Evolutionary conservation across 192 early-diverging fungal genomes (phyloP), one percentile per base, ranked within the genome.

Genomic region (Coemansia sp.): DNA sequence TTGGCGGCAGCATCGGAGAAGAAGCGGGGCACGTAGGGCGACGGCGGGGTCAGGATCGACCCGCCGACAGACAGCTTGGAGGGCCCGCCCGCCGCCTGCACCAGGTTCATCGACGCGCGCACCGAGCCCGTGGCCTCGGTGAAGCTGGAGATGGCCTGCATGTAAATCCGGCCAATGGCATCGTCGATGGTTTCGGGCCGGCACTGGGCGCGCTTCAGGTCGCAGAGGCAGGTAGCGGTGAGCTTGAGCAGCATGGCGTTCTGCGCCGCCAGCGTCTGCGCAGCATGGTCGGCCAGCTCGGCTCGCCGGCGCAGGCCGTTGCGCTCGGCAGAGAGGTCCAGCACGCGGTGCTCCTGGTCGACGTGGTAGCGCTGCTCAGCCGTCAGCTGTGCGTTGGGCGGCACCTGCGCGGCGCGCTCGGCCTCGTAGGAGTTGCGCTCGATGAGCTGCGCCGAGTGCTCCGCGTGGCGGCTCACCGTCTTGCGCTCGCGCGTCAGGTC

Each of bases 301-400:
- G 64, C 81, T 4, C 67, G 72, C 6, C 81, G 69, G 6, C 81
- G 64, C 31, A 83, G 64, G 13, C 72, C 77, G 34, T 62, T 64
- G 63, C 81, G 81, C 70, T 83, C 81, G n/a, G 81, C 75, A 1
- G 66, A 67, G 1, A 85, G 63, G 17, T 70, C 72, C 34, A 85
- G 54, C 19, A 79, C 72, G 1, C 72, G 62, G 48, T 70, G 63
- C 64, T 85, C 84, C 63, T 77, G 77, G 16, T 83, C 81, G 0
- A 83, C 73, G 1, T 78, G 81, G 67, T 73, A 78, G 35, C 74
- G 70, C 68, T 83, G 84, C 68, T 85, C 84, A 17, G 77, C 72
- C 1, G 84, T 78, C 62, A 85, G 64, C 40, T 66, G 68, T 4
- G 59, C 73, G n/a, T 57, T 60, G 17, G 79, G 67, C 36, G 76